These are phyloP conservation scores for Metarhizium brunneum DNA, from an alignment of 2,329 filamentous ascomycete genomes.

Conservation along the genomic window DNA sequence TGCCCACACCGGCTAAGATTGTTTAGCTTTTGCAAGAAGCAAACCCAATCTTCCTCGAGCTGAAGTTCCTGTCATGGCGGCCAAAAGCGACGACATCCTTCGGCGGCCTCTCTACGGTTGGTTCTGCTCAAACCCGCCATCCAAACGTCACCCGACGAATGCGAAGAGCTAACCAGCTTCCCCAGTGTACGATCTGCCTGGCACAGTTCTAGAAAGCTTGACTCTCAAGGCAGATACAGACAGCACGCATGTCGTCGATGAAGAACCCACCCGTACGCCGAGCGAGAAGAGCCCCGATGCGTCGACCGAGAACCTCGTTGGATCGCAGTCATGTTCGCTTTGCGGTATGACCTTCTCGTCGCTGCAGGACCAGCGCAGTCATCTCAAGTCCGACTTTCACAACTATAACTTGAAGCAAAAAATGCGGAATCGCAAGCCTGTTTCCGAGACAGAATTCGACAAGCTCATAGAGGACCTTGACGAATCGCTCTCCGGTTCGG, in stretches of 20 bases:
- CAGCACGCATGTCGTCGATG: slow-evolving; percentile 11
- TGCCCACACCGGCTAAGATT: too few species aligned
- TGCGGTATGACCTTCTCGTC: slow-evolving; percentile 65
- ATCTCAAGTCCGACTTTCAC: slow-evolving; percentile 85
- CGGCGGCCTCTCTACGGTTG: slow-evolving; percentile 43
- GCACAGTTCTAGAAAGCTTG: slow-evolving; percentile 61
- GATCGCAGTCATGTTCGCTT: slow-evolving; percentile 69
- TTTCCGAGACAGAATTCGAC: slow-evolving; percentile 78
- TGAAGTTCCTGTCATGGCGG: slow-evolving; percentile 7
- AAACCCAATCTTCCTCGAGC: not conserved
- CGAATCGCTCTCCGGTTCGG: slow-evolving; percentile 86
- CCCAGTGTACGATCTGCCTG: slow-evolving; percentile 73
- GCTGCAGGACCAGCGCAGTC: slow-evolving; percentile 72
- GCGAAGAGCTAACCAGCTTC: slow-evolving; percentile 2
- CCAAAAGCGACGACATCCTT: slow-evolving; percentile 31
- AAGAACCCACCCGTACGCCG: slow-evolving; percentile 14
- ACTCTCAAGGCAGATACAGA: slow-evolving; percentile 32
- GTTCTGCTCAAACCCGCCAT: not conserved
- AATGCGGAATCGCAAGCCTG: slow-evolving; percentile 60
- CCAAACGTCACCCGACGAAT: not conserved
- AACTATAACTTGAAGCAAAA: slow-evolving; percentile 93
- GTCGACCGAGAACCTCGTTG: slow-evolving; percentile 32
- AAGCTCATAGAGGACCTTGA: slow-evolving; percentile 77
- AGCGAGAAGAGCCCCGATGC: slow-evolving; percentile 14
- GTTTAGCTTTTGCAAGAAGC: not conserved